Evolutionary conservation across 192 early-diverging fungal species (phyloP), one percentile per base, ranked within the genome.

Genomic region (Backusella macrospora): DNA sequence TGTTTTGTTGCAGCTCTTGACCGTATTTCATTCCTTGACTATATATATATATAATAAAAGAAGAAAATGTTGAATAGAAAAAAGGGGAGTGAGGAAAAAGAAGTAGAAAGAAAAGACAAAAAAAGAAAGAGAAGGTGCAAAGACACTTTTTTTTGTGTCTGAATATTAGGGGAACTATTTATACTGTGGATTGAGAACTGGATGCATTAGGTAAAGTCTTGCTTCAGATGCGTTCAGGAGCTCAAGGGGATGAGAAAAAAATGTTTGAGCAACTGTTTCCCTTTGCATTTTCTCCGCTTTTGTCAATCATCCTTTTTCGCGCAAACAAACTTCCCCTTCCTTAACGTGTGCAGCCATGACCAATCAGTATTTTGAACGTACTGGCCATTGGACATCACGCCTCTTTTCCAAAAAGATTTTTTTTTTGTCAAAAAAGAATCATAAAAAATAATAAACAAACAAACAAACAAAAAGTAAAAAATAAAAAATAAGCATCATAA

Each of bases 11-110:
- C 43, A 96, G 84, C 81, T 94, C 91, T 64, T 86, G 84, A 40
- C 95, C 95, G 85, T 94, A 96, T 84, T 96, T 96, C 95, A 96
- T 96, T 18, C 38, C 45, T 18, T 39, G 29, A 38, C 14, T 48
- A 26, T 71, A 38, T 62, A 62, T 15, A 59, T 59, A 59, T 44
- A 47, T 44, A 16, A n/a, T 4, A 37, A 44, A 26, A 63, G 1
- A 45, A 26, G 37, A 67, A 67, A 44, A 46, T 9, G 34, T 10
- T 38, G 9, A 59, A 43, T 29, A 26, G 23, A 47, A 23, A 62
- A 7, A 43, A 63, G 55, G 34, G n/a, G n/a, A 59, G 65, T 62
- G 13, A 47, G 23, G 44, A 16, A 59, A 16, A 44, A 29, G 43
- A 29, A 45, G 37, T 12, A 65, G 64, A 73, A 67, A 38, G 47